Percentiles rank a stretch among this genome's conserved stretches.
These are phyloP conservation scores for Kodamaea kakaduensis DNA, from an alignment of 805 yeast genomes.

Conservation along the genomic window DNA sequence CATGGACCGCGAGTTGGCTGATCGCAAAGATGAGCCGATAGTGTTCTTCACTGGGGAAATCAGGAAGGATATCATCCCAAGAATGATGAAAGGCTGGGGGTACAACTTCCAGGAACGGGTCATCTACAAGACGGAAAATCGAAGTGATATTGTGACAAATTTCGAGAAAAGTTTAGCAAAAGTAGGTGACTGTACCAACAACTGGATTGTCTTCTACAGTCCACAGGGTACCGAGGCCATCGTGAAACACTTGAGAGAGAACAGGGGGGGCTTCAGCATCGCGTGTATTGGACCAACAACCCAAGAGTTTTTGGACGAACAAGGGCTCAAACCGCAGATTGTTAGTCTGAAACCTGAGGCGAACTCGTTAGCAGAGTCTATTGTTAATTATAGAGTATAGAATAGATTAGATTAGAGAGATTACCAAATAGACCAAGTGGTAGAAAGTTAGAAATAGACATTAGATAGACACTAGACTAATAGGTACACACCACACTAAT, in stretches of 20 bases:
- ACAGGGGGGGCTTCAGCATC: conserved; percentile 24
- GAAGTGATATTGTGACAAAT: conserved; percentile 43
- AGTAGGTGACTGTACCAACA: conserved; percentile 10
- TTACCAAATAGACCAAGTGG: background rate
- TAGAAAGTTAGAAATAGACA: background rate
- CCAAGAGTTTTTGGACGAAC: conserved; percentile 49
- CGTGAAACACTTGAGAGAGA: conserved; percentile 35
- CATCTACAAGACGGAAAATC: conserved; percentile 62
- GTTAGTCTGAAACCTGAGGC: conserved; percentile 77
- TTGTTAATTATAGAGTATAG: conserved; percentile 8
- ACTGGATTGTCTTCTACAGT: conserved; percentile 85
- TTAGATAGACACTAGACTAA: background rate
- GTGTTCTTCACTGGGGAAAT: conserved; percentile 84
- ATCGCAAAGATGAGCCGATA: conserved; percentile 29
- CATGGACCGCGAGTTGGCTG: conserved; percentile 37
- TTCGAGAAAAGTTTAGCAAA: conserved; percentile 18
- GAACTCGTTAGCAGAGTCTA: conserved; percentile 44
- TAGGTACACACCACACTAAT: conserved; percentile 1
- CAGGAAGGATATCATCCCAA: conserved; percentile 78
- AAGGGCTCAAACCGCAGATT: conserved; percentile 55
- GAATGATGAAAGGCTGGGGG: conserved; percentile 42
- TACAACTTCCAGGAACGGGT: conserved; percentile 54
- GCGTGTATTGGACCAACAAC: conserved; percentile 97
- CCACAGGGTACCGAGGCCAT: conserved; percentile 81
- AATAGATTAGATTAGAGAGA: background rate